Conservation (phyloP, 2,329 filamentous ascomycete species). For the Fusarium nelsonii region DNA sequence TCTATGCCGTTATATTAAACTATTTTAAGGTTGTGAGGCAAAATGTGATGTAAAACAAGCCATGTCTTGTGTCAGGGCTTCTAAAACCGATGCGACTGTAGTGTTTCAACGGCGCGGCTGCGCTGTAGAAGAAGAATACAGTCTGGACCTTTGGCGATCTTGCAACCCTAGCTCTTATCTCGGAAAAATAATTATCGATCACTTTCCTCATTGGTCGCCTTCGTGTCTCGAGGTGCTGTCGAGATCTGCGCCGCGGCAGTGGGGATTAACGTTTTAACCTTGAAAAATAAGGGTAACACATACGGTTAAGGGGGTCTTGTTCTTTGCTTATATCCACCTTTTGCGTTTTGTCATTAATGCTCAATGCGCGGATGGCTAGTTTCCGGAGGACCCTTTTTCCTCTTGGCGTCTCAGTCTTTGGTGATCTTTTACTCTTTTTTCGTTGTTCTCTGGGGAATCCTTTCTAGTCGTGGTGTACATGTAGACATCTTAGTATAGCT, state of each 20-base stretch:
- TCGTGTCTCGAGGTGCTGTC: not conserved
- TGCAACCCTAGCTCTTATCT: slow-evolving; percentile 3
- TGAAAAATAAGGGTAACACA: not conserved
- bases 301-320: not conserved
- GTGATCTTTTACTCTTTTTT: not conserved
- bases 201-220: not conserved
- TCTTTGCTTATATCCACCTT: slow-evolving; percentile 4
- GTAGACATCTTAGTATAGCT: too few relatives aligned
- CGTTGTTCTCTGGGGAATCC: not conserved
- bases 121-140: not conserved
- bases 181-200: slow-evolving; percentile 3
- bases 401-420: slow-evolving; percentile 1
- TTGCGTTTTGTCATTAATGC: slow-evolving; percentile 13
- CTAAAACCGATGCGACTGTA: not conserved
- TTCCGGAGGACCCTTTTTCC: not conserved
- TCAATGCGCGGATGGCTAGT: slow-evolving; percentile 8
- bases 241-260: not conserved
- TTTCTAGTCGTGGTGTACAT: not conserved
- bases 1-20: slow-evolving; percentile 32
- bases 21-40: slow-evolving; percentile 30
- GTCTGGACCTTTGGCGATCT: not conserved
- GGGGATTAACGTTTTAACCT: slow-evolving; percentile 2
- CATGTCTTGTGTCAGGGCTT: slow-evolving; percentile 16
- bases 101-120: slow-evolving; percentile 13
- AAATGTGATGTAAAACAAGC: slow-evolving; percentile 13